Evolutionary conservation across 225 moss, liverwort and hornwort species (phyloP), one percentile per base, ranked within the genome.

Genomic region (Asterella californica): DNA sequence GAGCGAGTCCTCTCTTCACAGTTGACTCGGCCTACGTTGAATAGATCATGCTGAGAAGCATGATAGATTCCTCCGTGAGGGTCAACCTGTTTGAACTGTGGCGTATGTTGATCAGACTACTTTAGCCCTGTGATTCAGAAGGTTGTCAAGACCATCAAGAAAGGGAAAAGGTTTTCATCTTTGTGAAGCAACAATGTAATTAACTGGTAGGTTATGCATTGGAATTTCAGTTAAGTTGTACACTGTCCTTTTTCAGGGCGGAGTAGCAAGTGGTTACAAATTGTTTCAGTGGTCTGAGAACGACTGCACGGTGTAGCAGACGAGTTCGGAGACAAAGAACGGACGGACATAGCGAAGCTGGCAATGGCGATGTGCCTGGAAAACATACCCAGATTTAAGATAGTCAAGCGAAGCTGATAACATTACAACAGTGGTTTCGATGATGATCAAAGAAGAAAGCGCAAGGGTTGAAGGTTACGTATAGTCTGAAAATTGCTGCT

Each of bases 111-210:
- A n/a, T n/a, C 90, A 99, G 97, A 95, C 1, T 88, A 74, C 75
- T 89, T 93, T 70, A 92, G 92, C 54, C 88, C 88, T 61, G 95
- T 93, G n/a, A 76, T 99, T 27, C 79, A 85, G 80, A 91, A 89
- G 60, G 88, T 89, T 32, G 91, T 95, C 79, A 93, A 92, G 78
- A 90, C 93, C 0, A 99, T 99, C 95, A 81, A 86, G 83, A 93
- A 90, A 77, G 86, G 81, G 99, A 99, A 63, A 91, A 79, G 74
- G 89, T 86, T 30, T 76, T 87, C 50, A 75, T 99, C n/a, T 87
- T 90, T 49, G 93, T 99, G 52, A 99, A 93, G 75, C 99, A 95
- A 73, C 93, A 89, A 86, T 99, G 97, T 99, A 88, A 84, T 89
- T 83, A 21, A 15, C 19, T 21, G 59, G 19, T n/a, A n/a, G n/a